Evolutionary conservation across 306 rosid genomes (phyloP).

Genomic region (Rosa persica): DNA sequence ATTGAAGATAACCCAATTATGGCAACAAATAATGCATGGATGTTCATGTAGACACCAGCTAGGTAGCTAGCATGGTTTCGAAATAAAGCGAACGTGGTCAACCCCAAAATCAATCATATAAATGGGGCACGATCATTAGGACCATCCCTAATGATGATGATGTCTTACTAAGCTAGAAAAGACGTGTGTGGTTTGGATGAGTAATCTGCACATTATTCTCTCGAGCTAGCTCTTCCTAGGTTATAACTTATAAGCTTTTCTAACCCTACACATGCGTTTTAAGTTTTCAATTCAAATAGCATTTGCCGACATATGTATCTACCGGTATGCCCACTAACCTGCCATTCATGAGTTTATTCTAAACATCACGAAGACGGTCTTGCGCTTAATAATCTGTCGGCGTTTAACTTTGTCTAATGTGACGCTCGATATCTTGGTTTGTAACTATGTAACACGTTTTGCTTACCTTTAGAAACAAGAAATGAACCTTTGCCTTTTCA

Average conservation of each 20-base stretch:
- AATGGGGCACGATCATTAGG: background rate
- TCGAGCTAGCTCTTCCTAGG: background rate
- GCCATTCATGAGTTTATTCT: background rate
- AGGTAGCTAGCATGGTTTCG: background rate
- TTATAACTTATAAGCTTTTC: too few species aligned
- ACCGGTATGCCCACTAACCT: too few species aligned
- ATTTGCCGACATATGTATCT: background rate
- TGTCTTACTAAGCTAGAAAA: background rate
- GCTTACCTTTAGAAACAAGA: background rate
- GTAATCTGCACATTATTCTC: conserved; percentile 8
- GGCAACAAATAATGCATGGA: background rate
- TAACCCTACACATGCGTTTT: background rate
- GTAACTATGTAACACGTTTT: background rate
- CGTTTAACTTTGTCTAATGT: background rate
- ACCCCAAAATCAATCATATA: background rate
- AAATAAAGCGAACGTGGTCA: conserved; percentile 15
- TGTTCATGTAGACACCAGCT: background rate
- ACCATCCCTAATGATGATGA: conserved; percentile 21
- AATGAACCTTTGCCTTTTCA: background rate
- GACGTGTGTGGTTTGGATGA: conserved; percentile 6
- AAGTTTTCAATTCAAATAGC: background rate
- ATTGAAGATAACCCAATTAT: background rate
- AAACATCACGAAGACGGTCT: too few species aligned
- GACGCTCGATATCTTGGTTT: too few species aligned
- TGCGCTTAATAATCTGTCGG: too few species aligned